Percentiles rank a stretch among this genome's conserved stretches.
Conservation (phyloP, 164 flowering plant genomes). For the Akebia trifoliata region DNA sequence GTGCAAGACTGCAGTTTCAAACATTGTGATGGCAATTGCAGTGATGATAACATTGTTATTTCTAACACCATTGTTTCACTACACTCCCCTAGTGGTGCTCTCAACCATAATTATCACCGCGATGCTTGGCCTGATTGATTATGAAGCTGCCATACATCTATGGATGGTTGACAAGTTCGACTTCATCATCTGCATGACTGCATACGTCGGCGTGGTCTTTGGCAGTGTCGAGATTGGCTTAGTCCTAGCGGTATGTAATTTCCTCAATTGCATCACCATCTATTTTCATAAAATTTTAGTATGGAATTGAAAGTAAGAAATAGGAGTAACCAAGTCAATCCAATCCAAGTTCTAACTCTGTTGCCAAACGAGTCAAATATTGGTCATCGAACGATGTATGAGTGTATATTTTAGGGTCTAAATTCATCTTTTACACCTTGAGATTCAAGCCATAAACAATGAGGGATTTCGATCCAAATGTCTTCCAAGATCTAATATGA, state of each 20-base stretch:
- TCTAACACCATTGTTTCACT: slow-evolving; percentile 63
- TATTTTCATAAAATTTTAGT: no score
- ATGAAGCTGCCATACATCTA: slow-evolving; percentile 51
- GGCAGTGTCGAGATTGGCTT: slow-evolving; percentile 59
- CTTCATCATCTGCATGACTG: slow-evolving; percentile 53
- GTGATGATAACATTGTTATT: slow-evolving; percentile 63
- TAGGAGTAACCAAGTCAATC: no score
- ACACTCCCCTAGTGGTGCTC: slow-evolving; percentile 77
- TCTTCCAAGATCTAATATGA: no score
- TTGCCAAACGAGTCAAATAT: no score
- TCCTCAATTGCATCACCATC: neutral
- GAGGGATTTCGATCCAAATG: no score
- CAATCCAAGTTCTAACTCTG: neutral
- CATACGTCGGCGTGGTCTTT: slow-evolving; percentile 60
- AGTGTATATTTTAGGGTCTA: no score
- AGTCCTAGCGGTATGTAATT: slow-evolving; percentile 39
- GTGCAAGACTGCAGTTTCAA: slow-evolving; percentile 69
- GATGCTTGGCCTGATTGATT: slow-evolving; percentile 69
- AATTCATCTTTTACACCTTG: no score
- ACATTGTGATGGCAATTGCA: slow-evolving; percentile 70
- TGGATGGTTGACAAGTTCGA: slow-evolving; percentile 71
- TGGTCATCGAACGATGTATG: no score
- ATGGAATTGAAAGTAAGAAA: no score
- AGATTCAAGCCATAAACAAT: no score
- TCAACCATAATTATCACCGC: slow-evolving; percentile 64